A percentile compares a stretch with the other conserved stretches of the same genome.
These are phyloP conservation scores for Macrolepiota albuminosa DNA, from an alignment of 768 basidiomycete species.

Conservation along the genomic window DNA sequence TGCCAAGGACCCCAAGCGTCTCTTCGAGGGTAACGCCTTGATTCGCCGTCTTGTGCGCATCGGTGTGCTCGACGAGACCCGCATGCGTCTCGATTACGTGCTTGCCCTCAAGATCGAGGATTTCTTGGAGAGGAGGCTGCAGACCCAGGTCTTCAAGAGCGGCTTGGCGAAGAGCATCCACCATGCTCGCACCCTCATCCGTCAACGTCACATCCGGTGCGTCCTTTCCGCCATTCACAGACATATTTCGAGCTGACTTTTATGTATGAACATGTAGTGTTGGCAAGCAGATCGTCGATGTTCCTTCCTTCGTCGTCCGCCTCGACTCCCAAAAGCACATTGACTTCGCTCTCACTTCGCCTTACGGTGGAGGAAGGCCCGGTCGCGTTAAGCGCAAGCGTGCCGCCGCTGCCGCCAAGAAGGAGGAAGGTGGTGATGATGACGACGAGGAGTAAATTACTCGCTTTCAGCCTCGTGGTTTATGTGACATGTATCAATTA, in stretches of 20 bases:
- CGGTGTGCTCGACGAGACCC: conserved; percentile 97
- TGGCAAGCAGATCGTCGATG: conserved; percentile 98
- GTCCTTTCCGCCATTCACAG: conserved; percentile 22
- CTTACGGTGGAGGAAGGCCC: conserved; percentile 90
- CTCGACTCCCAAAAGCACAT: conserved; percentile 99
- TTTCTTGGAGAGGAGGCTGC: conserved; percentile 98
- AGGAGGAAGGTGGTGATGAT: conserved; percentile 83
- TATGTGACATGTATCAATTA: conserved; percentile 14
- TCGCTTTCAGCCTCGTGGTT: conserved; percentile 4
- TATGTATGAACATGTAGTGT: conserved; percentile 46
- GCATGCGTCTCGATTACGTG: conserved; percentile 99
- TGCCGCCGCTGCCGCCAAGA: conserved; percentile 86
- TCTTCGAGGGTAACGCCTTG: conserved; percentile 98
- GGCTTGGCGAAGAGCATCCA: conserved; percentile 98
- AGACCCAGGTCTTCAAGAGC: conserved; percentile 99
- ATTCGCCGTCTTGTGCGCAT: conserved; percentile 96
- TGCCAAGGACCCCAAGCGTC: conserved; percentile 98
- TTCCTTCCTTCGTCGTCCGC: conserved; percentile 97
- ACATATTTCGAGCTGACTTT: background rate
- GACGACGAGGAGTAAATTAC: conserved; percentile 79
- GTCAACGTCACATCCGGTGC: conserved; percentile 97
- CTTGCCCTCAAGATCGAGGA: conserved; percentile 98
- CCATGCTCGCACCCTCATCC: conserved; percentile 96
- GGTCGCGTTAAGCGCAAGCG: conserved; percentile 99
- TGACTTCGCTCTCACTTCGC: conserved; percentile 96